Base-by-base conservation (phyloP, 2,329 filamentous ascomycete genomes). In the Dactylellina leptospora region DNA sequence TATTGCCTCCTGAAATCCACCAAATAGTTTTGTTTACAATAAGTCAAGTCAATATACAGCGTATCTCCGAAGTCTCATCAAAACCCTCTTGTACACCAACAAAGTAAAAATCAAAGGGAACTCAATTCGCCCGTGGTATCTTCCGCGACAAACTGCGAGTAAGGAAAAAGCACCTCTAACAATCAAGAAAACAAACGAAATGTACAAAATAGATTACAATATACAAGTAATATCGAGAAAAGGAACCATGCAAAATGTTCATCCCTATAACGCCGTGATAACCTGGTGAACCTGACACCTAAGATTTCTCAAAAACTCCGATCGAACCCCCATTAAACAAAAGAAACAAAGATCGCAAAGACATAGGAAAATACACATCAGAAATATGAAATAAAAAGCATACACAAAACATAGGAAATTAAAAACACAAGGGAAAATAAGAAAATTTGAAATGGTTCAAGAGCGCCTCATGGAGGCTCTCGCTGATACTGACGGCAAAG, bases 391-490 rank as follows among this genome's bases (percentile, higher is more conserved):
- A 45, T 3, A 45, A 45, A 20, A 3, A 2, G 22, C 40, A 45
- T 45, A 20, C 1, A 11, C n/a, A 22, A 20, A 10, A 45, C 11
- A 45, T 45, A 22, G 16, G 4, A 56, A 56, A 20, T 11, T 10
- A 56, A n/a, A 44, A 30, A 28, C 13, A 45, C 13, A 47, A n/a
- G n/a, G 2, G 2, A 45, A 58, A 45, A 47, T 25, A 45, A 36
- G 4, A 53, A 13, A 33, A 18, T 9, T 42, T 25, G 25, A 30
- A 47, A n/a, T n/a, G 33, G 47, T 4, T 36, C 42, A 50, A 47
- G 30, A 61, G 42, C 51, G 30, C 44, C 44, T n/a, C n/a, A n/a
- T 23, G n/a, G 60, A 45, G 23, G 51, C 38, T 54, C 60, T 42
- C 10, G 30, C 30, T 9, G 54, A 16, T 20, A 36, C 36, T 18